Base-by-base conservation (phyloP, 2,329 filamentous ascomycete genomes). In the Pyricularia pennisetigena region DNA sequence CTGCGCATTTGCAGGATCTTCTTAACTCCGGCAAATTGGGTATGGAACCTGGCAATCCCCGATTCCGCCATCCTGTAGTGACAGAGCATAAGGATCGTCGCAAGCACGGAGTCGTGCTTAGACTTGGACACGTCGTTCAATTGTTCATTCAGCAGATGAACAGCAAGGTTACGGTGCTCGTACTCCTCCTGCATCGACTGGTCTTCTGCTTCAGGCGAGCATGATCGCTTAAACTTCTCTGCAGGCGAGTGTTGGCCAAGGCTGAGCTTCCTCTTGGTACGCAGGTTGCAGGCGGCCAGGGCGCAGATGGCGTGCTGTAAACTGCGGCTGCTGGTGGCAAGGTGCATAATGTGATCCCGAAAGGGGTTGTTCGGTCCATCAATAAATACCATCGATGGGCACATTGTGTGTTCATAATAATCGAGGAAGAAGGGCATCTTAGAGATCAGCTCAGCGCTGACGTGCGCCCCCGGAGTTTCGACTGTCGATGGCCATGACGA, bases 1-100 rank as follows among this genome's bases (percentile, higher is more conserved):
- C 90, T 86, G 69, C 93, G 86, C 80, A 97, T 86, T 4, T 89
- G 86, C 12, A 97, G 85, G 35, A 98, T 88, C 81, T 96, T 96
- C 79, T 93, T 94, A 57, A 97, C 93, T 0, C 94, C 94, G 0
- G 93, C 93, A 74, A 97, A 93, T 76, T 97, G 94, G 0, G 92
- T 95, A 72, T 93, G 92, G 79, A 97, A 97, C 74, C 94, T 94
- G 24, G 92, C 93, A 72, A 97, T 90, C 3, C 94, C 94, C 0
- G 92, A 95, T 78, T 97, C 94, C 70, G 93, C 95, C 80, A 97
- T 93, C 72, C 96, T 91, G 77, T 97, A 97, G 70, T 97, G 88
- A 76, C 93, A 97, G 3, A 97, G 83, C 9, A 97, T 86, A 57
- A 97, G 85, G 49, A 97, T 87, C 4, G 93, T 97, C 2, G 93